Evolutionary conservation across 2,329 filamentous ascomycete genomes (phyloP).

Genomic region (Clonostachys rosea): DNA sequence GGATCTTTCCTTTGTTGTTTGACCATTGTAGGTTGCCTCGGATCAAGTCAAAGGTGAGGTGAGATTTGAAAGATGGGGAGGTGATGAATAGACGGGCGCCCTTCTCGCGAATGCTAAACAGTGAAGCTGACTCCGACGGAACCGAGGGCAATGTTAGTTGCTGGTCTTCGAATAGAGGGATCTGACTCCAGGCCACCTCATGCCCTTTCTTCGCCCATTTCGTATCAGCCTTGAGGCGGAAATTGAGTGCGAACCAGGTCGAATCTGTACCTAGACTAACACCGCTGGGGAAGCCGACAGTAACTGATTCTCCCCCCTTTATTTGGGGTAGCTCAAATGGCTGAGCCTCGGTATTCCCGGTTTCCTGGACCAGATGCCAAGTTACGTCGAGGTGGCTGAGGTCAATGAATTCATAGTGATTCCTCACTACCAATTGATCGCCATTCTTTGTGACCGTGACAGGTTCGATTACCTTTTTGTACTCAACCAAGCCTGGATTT

Average conservation of each 20-base stretch:
- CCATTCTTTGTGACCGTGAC: conserved; percentile 33
- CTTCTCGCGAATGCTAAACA: conserved; percentile 9
- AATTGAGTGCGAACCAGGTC: conserved; percentile 37
- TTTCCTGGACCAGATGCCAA: conserved; percentile 37
- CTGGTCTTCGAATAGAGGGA: conserved; percentile 21
- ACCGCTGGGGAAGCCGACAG: conserved; percentile 19
- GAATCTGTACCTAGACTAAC: conserved; percentile 9
- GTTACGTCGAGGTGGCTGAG: conserved; percentile 34
- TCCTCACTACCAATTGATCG: conserved; percentile 32
- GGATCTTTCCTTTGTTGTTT: conserved; percentile 21
- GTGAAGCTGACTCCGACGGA: conserved; percentile 5
- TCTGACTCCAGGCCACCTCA: conserved; percentile 51
- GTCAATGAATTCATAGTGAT: conserved; percentile 43
- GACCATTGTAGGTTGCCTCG: conserved; percentile 37
- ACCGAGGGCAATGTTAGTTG: conserved; percentile 10
- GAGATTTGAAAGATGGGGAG: conserved; percentile 13
- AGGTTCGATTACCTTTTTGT: conserved; percentile 54
- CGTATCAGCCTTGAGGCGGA: conserved; percentile 34
- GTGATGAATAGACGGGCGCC: background rate
- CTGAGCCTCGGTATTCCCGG: conserved; percentile 26
- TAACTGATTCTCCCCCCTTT: conserved; percentile 25
- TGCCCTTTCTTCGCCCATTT: conserved; percentile 48
- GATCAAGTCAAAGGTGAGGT: conserved; percentile 37
- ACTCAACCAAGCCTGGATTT: conserved; percentile 50
- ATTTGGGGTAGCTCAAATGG: conserved; percentile 32